Percentiles rank a stretch among this genome's conserved stretches.
Evolutionary conservation across 106 monocot genomes (phyloP).

Genomic region (Alisma plantagoaquatica): DNA sequence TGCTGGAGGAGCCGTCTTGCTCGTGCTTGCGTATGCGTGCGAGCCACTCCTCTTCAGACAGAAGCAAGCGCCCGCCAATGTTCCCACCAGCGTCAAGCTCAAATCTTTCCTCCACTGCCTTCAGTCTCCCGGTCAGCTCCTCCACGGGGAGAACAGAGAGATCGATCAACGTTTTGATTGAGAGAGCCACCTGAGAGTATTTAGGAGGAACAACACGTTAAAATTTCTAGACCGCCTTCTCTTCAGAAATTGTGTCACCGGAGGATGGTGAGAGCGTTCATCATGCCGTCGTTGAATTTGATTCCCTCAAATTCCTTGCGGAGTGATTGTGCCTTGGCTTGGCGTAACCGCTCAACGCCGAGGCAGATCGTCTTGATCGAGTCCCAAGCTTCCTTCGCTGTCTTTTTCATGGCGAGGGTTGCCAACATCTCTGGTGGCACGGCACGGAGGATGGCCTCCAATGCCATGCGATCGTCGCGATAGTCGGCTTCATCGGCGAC

Average conservation of each 20-base stretch:
- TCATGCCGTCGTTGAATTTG: slow-evolving; percentile 11
- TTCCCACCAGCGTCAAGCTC: not conserved
- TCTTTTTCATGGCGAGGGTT: slow-evolving; percentile 5
- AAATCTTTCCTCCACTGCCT: not conserved
- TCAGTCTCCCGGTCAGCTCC: slow-evolving; percentile 1
- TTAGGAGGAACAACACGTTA: not conserved
- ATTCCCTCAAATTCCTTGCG: slow-evolving; percentile 2
- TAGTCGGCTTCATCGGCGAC: slow-evolving; percentile 2
- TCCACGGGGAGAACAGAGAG: slow-evolving; percentile 1
- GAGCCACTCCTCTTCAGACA: slow-evolving; percentile 11
- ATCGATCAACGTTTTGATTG: slow-evolving; percentile 9
- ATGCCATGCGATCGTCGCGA: not conserved
- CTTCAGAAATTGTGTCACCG: slow-evolving; percentile 6
- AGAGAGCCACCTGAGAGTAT: not conserved
- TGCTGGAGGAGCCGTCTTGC: too few species aligned
- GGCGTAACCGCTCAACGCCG: slow-evolving; percentile 4
- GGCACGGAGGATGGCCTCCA: slow-evolving; percentile 1
- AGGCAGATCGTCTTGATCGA: slow-evolving; percentile 8
- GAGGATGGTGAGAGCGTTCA: slow-evolving; percentile 5
- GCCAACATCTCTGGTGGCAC: slow-evolving; percentile 13
- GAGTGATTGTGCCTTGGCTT: slow-evolving; percentile 4
- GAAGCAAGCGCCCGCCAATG: not conserved
- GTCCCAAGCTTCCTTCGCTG: slow-evolving; percentile 12
- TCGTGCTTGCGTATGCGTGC: slow-evolving; percentile 2
- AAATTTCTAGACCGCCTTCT: slow-evolving; percentile 6